These are phyloP conservation scores for Xylaria digitata DNA, from an alignment of 2,329 filamentous ascomycete species.

Conservation along the genomic window DNA sequence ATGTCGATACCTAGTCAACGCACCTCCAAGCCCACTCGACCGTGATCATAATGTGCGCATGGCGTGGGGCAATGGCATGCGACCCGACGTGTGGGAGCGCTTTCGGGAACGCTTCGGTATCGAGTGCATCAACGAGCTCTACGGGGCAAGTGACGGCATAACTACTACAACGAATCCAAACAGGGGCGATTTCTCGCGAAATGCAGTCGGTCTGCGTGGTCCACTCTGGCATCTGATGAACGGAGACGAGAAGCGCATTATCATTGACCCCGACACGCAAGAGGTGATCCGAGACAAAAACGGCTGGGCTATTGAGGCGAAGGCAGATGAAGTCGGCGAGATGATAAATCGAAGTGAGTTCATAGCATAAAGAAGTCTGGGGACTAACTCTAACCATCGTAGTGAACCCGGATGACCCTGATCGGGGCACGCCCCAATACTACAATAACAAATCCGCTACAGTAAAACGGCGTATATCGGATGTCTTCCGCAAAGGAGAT, in stretches of 20 bases:
- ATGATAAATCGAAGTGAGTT: conserved; percentile 69
- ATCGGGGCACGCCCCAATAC: conserved; percentile 70
- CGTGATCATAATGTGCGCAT: conserved; percentile 65
- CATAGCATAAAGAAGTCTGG: not conserved
- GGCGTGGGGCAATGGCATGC: conserved; percentile 74
- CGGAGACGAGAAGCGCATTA: conserved; percentile 71
- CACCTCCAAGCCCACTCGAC: conserved; percentile 70
- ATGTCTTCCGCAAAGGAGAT: conserved; percentile 75
- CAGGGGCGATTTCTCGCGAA: conserved; percentile 69
- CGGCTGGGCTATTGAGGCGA: conserved; percentile 73
- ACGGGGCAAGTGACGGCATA: conserved; percentile 79
- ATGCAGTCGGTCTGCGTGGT: conserved; percentile 76
- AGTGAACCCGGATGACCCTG: conserved; percentile 58
- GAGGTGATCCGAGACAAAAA: conserved; percentile 72
- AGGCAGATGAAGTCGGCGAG: conserved; percentile 73
- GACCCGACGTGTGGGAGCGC: conserved; percentile 74
- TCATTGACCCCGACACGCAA: conserved; percentile 75
- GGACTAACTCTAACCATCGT: conserved; percentile 9
- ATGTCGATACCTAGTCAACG: conserved; percentile 77
- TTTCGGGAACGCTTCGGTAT: conserved; percentile 73
- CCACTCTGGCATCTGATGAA: conserved; percentile 65
- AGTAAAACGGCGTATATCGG: conserved; percentile 68
- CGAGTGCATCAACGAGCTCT: conserved; percentile 75
- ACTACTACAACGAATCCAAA: conserved; percentile 68
- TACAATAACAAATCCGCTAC: conserved; percentile 71